These are phyloP conservation scores for Boletus sp. DNA, from an alignment of 768 basidiomycete species.

Conservation along the genomic window DNA sequence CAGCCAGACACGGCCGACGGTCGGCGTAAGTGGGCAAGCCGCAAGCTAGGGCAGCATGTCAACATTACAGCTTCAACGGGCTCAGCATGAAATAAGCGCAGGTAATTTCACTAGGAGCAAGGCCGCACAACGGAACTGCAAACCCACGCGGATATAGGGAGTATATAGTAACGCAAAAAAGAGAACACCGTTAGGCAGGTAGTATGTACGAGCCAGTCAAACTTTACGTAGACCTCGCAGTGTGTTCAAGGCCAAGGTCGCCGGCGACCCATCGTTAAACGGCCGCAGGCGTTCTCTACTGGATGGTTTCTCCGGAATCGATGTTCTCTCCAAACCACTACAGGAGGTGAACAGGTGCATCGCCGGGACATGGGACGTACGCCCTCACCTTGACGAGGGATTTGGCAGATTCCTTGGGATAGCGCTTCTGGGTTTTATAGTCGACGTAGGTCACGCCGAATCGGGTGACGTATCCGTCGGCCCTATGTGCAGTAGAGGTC, in stretches of 20 bases:
- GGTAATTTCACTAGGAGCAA: not conserved
- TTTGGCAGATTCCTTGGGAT: constrained; percentile 58
- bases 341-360: too few relatives aligned
- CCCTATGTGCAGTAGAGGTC: too few relatives aligned
- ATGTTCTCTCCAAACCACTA: not conserved
- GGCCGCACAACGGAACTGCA: not conserved
- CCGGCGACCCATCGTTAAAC: too few relatives aligned
- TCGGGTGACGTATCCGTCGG: too few relatives aligned
- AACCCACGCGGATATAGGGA: too few relatives aligned
- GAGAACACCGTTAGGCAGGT: not conserved
- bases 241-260: too few relatives aligned
- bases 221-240: too few relatives aligned
- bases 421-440: constrained; percentile 44
- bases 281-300: too few relatives aligned
- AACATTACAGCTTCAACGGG: not conserved
- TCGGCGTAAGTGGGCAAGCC: not conserved
- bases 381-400: constrained; percentile 52
- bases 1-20: not conserved
- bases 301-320: not conserved
- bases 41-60: constrained; percentile 3
- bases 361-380: not conserved
- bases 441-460: constrained; percentile 39
- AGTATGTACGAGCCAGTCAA: too few relatives aligned
- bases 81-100: not conserved
- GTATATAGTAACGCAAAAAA: not conserved